Percentiles rank a stretch among this genome's conserved stretches.
Evolutionary conservation across 2,329 filamentous ascomycete genomes (phyloP).

Genomic region (Ophiostoma tasmaniense): DNA sequence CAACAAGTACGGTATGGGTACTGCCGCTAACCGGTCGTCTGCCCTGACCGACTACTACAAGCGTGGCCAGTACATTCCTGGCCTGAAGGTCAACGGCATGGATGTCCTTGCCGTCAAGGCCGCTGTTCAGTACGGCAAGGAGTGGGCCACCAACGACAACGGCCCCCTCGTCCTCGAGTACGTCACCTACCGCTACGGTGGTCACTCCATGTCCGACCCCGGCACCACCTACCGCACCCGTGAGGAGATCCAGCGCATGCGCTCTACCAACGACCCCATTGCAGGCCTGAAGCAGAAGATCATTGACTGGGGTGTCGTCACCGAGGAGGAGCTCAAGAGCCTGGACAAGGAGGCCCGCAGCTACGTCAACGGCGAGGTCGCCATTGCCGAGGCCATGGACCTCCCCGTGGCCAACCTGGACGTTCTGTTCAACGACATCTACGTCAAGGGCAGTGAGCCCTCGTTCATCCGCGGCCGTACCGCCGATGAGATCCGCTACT

Average conservation of each 20-base stretch:
- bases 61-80: conserved; percentile 98
- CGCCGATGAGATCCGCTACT: conserved; percentile 92
- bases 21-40: conserved; percentile 84
- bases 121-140: conserved; percentile 86
- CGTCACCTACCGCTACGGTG: conserved; percentile 98
- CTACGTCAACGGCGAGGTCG: conserved; percentile 83
- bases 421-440: conserved; percentile 95
- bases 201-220: conserved; percentile 99
- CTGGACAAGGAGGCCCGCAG: conserved; percentile 89
- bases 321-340: conserved; percentile 90
- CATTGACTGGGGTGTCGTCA: conserved; percentile 84
- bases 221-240: conserved; percentile 98
- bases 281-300: conserved; percentile 97
- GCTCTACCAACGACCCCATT: conserved; percentile 96
- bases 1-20: conserved; percentile 99
- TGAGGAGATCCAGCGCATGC: conserved; percentile 99
- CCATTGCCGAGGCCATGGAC: conserved; percentile 79
- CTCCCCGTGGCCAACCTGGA: conserved; percentile 67
- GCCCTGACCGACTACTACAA: conserved; percentile 99
- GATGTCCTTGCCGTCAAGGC: conserved; percentile 97
- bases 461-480: conserved; percentile 79
- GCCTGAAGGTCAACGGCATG: conserved; percentile 99
- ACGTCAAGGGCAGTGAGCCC: conserved; percentile 80
- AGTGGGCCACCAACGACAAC: conserved; percentile 74
- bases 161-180: conserved; percentile 96